phyloP scores from a whole-genome alignment of 2,329 filamentous ascomycete species.

The Clarireedia homoeocarpa region DNA sequence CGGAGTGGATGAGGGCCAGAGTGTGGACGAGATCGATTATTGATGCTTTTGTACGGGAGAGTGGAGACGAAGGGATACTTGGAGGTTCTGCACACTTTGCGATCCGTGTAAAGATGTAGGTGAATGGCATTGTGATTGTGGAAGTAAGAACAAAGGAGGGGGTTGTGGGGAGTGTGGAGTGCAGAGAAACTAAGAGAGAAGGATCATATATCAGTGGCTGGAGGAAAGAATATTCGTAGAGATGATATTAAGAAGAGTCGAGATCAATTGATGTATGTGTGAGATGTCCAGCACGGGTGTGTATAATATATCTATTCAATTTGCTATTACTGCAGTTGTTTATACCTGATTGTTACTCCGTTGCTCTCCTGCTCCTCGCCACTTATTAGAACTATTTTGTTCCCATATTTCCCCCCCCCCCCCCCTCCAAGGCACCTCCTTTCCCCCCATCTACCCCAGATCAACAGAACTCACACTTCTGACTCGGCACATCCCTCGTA shows the following conservation, averaged over 20 bases:
- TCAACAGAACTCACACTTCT: slow-evolving; percentile 19
- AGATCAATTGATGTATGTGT: too few species aligned
- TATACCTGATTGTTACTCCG: too few species aligned
- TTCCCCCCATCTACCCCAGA: not conserved
- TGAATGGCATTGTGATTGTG: not conserved
- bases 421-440: not conserved
- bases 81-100: not conserved
- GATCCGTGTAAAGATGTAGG: not conserved
- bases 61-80: not conserved
- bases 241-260: too few species aligned
- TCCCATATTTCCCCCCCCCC: not conserved
- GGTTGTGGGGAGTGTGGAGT: not conserved
- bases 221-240: too few species aligned
- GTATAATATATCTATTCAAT: too few species aligned
- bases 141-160: too few species aligned
- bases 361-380: too few species aligned
- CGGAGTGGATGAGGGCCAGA: not conserved
- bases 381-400: too few species aligned
- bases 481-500: slow-evolving; percentile 10
- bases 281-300: too few species aligned
- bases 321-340: too few species aligned
- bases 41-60: not conserved
- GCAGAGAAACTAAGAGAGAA: not conserved
- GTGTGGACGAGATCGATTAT: not conserved
- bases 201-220: too few species aligned